These are phyloP conservation scores for Cucurbita ficifolia DNA, from an alignment of 306 rosid species.

Conservation along the genomic window DNA sequence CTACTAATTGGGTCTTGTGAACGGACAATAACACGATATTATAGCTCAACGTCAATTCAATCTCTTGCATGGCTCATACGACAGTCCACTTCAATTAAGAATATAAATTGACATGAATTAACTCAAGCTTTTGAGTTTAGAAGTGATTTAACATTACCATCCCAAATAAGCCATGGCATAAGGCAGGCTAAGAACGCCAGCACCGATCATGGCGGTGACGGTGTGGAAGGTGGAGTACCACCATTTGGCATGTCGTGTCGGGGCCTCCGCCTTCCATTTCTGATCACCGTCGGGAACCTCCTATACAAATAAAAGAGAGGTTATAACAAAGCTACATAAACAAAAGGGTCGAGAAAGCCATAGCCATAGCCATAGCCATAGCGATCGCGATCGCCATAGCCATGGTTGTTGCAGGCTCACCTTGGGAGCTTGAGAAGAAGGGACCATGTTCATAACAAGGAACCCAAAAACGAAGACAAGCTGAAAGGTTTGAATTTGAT, in stretches of 20 bases:
- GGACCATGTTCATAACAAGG: conserved; percentile 24
- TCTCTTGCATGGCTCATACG: no score
- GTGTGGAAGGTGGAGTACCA: conserved; percentile 90
- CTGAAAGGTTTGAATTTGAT: conserved; percentile 7
- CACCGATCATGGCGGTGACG: conserved; percentile 95
- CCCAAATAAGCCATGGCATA: conserved; percentile 92
- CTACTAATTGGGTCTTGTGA: no score
- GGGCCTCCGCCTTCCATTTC: conserved; percentile 47
- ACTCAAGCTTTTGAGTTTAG: background rate
- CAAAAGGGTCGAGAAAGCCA: background rate
- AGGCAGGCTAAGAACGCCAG: conserved; percentile 85
- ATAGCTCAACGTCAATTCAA: no score
- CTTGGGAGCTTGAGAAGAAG: conserved; percentile 33
- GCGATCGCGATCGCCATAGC: no score
- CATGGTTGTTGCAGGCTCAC: background rate
- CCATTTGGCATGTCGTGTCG: conserved; percentile 68
- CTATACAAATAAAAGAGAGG: conserved; percentile 10
- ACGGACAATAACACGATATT: no score
- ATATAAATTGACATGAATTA: no score
- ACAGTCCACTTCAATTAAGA: no score
- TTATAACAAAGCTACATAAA: background rate
- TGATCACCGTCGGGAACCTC: conserved; percentile 19
- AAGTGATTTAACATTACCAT: conserved; percentile 33
- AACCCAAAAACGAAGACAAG: background rate
- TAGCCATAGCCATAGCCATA: background rate